Evolutionary conservation across 495 filamentous ascomycete species (phyloP).

Genomic region (Articulospora tetracladia): DNA sequence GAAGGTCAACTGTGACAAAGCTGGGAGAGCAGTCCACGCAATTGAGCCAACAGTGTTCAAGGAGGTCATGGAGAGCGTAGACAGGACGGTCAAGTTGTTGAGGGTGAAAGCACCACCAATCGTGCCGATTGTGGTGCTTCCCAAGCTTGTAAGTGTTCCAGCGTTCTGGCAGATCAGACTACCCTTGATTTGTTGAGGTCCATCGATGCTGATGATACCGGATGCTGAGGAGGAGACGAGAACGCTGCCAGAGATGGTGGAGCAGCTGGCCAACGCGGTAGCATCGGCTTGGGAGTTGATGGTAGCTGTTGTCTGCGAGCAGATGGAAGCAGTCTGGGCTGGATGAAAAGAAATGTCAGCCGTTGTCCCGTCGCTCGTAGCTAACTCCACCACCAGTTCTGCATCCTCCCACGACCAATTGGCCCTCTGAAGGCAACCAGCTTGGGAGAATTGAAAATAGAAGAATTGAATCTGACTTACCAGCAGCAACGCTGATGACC

Average conservation of each 20-base stretch:
- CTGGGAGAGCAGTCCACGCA: constrained; percentile 68
- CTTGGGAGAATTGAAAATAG: not conserved
- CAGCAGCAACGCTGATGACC: constrained; percentile 57
- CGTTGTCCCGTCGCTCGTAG: not conserved
- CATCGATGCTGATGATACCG: constrained; percentile 48
- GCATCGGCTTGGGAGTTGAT: constrained; percentile 72
- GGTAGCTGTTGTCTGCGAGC: constrained; percentile 45
- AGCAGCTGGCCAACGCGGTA: constrained; percentile 59
- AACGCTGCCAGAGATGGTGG: constrained; percentile 65
- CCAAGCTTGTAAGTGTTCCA: constrained; percentile 50
- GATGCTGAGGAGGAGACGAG: constrained; percentile 52
- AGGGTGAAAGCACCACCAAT: constrained; percentile 65
- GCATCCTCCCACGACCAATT: not conserved
- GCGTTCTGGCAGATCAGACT: constrained; percentile 59
- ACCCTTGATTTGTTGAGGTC: constrained; percentile 63
- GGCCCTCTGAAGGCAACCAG: not conserved
- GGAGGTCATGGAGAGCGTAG: constrained; percentile 54
- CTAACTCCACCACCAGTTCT: not conserved
- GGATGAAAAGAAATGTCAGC: constrained; percentile 20
- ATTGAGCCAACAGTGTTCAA: constrained; percentile 63
- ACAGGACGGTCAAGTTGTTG: constrained; percentile 60
- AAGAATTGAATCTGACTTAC: constrained; percentile 42
- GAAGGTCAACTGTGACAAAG: constrained; percentile 66
- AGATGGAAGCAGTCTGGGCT: constrained; percentile 43
- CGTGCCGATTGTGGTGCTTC: constrained; percentile 41